Percentiles rank a stretch among this genome's conserved stretches.
Evolutionary conservation across 306 rosid species (phyloP).

Genomic region (Lathyrus sativus): DNA sequence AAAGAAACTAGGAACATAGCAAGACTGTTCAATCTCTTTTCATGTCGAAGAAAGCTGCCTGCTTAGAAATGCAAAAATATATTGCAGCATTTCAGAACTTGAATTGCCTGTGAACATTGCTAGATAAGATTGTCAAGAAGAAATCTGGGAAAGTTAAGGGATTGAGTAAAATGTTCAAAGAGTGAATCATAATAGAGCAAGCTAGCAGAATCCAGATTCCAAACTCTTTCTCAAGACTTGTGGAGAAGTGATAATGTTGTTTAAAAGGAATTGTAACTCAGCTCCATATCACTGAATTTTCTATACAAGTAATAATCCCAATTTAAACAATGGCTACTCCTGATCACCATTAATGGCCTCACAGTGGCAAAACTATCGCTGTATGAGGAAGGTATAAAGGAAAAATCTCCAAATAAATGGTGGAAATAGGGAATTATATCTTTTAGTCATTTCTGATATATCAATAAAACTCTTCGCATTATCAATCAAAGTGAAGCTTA

Average conservation of each 20-base stretch:
- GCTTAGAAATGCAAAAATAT: not conserved
- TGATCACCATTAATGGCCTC: not conserved
- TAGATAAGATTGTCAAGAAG: not conserved
- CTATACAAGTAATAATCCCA: not conserved
- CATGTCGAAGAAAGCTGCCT: not conserved
- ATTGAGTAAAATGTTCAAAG: not conserved
- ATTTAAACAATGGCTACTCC: not conserved
- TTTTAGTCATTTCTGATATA: slow-evolving; percentile 7
- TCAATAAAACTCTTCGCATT: not conserved
- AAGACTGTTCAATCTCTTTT: slow-evolving; percentile 2
- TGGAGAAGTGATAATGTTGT: not conserved
- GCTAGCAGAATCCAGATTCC: not conserved
- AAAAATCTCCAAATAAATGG: not conserved
- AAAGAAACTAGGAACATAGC: not conserved
- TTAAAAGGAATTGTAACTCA: not conserved
- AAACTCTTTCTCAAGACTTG: not conserved
- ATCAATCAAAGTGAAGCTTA: not conserved
- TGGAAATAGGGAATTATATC: not conserved
- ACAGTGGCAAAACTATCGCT: not conserved
- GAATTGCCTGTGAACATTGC: not conserved
- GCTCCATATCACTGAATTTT: not conserved
- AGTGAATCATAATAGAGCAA: not conserved
- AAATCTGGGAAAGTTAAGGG: not conserved
- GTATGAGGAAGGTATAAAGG: not conserved
- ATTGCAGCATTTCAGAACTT: not conserved